A percentile compares a stretch with the other conserved stretches of the same genome.
phyloP scores from a whole-genome alignment of 208 protist genomes.

The Acanthamoeba castellanii region DNA sequence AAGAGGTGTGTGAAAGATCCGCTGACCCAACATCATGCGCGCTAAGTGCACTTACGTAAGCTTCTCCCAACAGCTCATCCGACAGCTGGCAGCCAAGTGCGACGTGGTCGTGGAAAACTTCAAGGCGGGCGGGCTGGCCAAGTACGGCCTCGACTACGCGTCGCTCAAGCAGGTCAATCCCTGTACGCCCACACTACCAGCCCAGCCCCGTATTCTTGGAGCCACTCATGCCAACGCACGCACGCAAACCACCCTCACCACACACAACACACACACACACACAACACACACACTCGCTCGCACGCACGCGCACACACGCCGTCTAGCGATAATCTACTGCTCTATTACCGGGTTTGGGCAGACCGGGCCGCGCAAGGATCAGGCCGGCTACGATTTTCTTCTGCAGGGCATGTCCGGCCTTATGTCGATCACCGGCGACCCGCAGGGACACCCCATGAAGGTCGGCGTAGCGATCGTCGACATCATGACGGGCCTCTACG shows the following conservation, averaged over 20 bases:
- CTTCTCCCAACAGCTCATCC: conserved; percentile 30
- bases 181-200: background rate
- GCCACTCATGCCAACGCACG: too few relatives aligned
- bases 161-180: conserved; percentile 65
- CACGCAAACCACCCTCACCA: too few relatives aligned
- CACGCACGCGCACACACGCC: background rate
- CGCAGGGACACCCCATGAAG: conserved; percentile 57
- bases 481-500: conserved; percentile 80
- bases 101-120: conserved; percentile 82
- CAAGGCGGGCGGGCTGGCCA: conserved; percentile 76
- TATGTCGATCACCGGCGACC: conserved; percentile 79
- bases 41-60: background rate
- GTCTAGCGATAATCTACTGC: conserved; percentile 75
- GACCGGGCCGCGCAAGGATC: conserved; percentile 63
- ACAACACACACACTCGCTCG: too few relatives aligned
- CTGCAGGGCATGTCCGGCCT: conserved; percentile 73
- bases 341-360: conserved; percentile 81
- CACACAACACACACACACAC: too few relatives aligned
- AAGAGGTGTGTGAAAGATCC: conserved; percentile 19
- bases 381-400: conserved; percentile 80
- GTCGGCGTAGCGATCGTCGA: conserved; percentile 77
- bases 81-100: conserved; percentile 46
- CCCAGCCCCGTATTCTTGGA: too few relatives aligned
- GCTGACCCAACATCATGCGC: too few relatives aligned
- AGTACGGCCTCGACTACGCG: conserved; percentile 77